Evolutionary conservation across 306 rosid genomes (phyloP), one percentile per base, ranked within the genome.

Genomic region (Erythrophleum fordii): DNA sequence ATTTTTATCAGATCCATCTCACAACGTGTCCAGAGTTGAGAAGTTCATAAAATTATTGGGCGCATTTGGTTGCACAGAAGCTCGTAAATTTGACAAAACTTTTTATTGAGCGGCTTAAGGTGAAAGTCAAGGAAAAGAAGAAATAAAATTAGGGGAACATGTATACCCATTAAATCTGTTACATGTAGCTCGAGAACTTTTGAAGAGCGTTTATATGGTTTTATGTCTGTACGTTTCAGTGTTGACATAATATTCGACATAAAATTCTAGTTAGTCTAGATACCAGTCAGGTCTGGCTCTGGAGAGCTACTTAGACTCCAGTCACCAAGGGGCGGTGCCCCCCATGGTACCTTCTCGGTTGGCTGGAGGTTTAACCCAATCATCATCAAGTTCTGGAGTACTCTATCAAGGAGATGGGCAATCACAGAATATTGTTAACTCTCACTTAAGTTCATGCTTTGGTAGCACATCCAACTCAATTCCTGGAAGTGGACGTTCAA

Each of bases 321-420:
- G 89, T 88, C 91, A 82, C 86, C 94, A 82, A 83, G 85, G 91
- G 84, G 89, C 78, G 64, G 87, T 91, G 92, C 91, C 90, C 78
- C 89, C 92, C 69, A 96, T 96, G 99, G 90, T 90, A 84, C 95
- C 97, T 75, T 93, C 98, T 77, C 88, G 94, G 86, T 91, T 90
- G 93, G 89, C 92, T 83, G 98, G 97, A 85, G 98, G 97, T 77
- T 89, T 93, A 88, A 84, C 93, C 51, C 97, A 90, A 78, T 93
- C 99, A 82, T 90, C 98, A 45, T 87, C 92, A 55, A 85, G 90
- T 85, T 95, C 98, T 79, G 99, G 99, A 84, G 91, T 95, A 87
- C 93, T 95, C 92, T 95, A 89, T 82, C 99, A 93, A 90, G 99
- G 97, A 87, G 97, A 93, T 73, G 93, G 96, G 80, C 97, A 90